Evolutionary conservation across 1,284 basidiomycete genomes (phyloP), one percentile per base, ranked within the genome.

Genomic region (Lentinula novae-zelandiae): DNA sequence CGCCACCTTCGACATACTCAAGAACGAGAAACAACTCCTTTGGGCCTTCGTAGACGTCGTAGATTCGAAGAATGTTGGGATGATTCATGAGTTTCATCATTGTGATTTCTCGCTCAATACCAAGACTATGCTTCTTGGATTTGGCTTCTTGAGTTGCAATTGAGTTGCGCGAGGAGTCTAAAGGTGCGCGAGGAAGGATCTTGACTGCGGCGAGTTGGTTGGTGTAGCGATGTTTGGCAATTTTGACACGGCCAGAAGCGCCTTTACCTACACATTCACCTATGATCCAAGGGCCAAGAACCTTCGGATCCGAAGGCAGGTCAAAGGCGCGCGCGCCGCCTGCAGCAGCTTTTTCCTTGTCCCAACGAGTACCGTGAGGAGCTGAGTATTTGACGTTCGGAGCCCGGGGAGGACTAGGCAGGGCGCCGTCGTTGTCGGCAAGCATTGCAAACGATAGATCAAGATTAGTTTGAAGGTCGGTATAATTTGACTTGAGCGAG

Each of bases 51-150:
- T 93, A 98, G 51, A 99, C 96, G 70, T 99, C 97, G 76, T 94
- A 98, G 56, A 99, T 88, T 66, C 92, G 91, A 78, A 97, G 84
- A 65, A 99, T 92, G 75, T 98, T 98, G 3, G 96, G 96, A 71
- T 99, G 96, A 70, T 96, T 93, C 85, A 99, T 98, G 69, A 94
- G 89, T 76, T 98, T 98, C 96, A 99, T 98, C 86, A 99, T 98
- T 67, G 95, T 95, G 66, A 99, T 98, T 75, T 99, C 97, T 64
- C 95, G 82, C 74, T 99, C 96, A 67, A 99, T 93, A 6, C 95
- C 93, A 50, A 96, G 85, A 60, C 95, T 84, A 67, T 94, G 88
- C 77, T 96, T 96, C 69, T 97, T 94, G 1, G 85, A 82, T 73
- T 93, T 93, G 12, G 83, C 85, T 63, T 85, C 76, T 69, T 92